phyloP scores from a whole-genome alignment of 352 stramenopile genomes.

The Phytophthora megakarya region DNA sequence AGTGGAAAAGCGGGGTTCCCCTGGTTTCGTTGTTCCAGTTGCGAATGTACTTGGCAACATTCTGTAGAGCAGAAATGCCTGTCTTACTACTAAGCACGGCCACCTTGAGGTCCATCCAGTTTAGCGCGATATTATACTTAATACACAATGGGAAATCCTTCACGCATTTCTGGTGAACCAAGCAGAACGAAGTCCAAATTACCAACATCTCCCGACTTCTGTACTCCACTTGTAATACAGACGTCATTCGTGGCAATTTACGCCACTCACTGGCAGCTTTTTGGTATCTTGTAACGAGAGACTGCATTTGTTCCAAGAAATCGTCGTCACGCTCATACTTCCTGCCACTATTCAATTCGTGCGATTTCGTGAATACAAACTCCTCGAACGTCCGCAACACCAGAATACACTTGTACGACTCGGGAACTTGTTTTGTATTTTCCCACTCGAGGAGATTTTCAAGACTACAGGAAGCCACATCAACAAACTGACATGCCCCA shows the following conservation, averaged over 20 bases:
- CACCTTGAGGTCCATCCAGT: slow-evolving; percentile 43
- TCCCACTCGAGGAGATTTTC: no score
- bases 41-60: slow-evolving; percentile 49
- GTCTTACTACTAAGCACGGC: slow-evolving; percentile 36
- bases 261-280: slow-evolving; percentile 16
- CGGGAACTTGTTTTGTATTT: no score
- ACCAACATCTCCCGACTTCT: slow-evolving; percentile 46
- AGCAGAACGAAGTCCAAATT: slow-evolving; percentile 49
- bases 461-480: no score
- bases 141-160: slow-evolving; percentile 10
- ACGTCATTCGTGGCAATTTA: slow-evolving; percentile 15
- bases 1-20: slow-evolving; percentile 42
- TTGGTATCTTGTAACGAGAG: slow-evolving; percentile 26
- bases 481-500: no score
- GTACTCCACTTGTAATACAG: slow-evolving; percentile 38
- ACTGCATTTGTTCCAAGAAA: slow-evolving; percentile 23
- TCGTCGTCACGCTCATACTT: no score
- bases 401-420: no score
- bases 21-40: slow-evolving; percentile 26
- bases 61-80: slow-evolving; percentile 36
- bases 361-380: slow-evolving; percentile 34
- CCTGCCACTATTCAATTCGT: not conserved
- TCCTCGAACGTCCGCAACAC: slow-evolving; percentile 33
- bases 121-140: slow-evolving; percentile 47
- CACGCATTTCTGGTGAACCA: slow-evolving; percentile 40